Evolutionary conservation across 345 rosid species (phyloP).

Genomic region (Heritiera littoralis): DNA sequence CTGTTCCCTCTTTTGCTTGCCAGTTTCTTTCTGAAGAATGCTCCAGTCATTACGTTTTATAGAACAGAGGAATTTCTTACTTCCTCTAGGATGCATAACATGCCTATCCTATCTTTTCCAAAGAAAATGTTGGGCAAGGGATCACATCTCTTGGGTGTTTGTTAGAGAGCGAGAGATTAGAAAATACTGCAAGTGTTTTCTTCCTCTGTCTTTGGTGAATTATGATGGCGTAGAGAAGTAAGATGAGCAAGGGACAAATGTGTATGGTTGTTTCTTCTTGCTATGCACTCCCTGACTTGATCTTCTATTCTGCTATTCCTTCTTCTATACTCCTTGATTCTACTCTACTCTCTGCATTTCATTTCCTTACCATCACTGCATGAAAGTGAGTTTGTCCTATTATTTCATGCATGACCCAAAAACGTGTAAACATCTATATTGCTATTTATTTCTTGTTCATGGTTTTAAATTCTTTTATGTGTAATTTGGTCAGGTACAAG

Average conservation of each 20-base stretch:
- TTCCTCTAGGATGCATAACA: background rate
- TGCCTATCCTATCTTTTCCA: background rate
- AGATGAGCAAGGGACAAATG: background rate
- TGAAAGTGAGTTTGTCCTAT: background rate
- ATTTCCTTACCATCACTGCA: background rate
- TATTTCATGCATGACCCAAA: background rate
- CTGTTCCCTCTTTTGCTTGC: background rate
- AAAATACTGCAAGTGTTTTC: background rate
- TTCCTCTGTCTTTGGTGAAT: background rate
- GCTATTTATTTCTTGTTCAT: background rate
- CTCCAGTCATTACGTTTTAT: background rate
- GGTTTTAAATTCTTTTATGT: background rate
- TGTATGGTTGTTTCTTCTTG: background rate
- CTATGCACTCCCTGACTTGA: background rate
- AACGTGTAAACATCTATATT: background rate
- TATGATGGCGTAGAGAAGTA: background rate
- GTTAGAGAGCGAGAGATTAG: slow-evolving; percentile 1
- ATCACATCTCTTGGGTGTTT: background rate
- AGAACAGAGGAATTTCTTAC: background rate
- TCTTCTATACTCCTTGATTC: background rate
- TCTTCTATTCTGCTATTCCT: background rate
- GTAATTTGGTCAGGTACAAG: slow-evolving; percentile 58
- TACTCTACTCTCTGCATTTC: background rate
- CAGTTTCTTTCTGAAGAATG: background rate
- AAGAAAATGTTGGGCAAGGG: background rate